Conservation (phyloP, 495 filamentous ascomycete species). For the Glarea lozoyensis region DNA sequence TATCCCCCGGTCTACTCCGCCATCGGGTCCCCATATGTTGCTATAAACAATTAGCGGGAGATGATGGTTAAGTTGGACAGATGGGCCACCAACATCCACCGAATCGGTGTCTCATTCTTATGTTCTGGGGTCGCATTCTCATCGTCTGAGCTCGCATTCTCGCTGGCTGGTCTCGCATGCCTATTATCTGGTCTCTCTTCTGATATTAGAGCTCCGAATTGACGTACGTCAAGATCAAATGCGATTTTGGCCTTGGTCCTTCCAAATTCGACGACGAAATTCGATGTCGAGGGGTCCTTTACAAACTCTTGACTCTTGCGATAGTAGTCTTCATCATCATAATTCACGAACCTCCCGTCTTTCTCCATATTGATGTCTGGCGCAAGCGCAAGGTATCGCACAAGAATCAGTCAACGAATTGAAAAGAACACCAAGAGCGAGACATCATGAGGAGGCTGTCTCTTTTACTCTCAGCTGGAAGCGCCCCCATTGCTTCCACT, state of each 20-base stretch:
- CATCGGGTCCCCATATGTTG: slow-evolving; percentile 72
- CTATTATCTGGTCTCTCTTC: too few species aligned
- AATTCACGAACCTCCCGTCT: slow-evolving; percentile 38
- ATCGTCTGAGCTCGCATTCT: too few species aligned
- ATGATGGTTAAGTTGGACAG: background rate
- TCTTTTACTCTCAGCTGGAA: too few species aligned
- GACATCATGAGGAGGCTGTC: too few species aligned
- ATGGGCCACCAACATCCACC: slow-evolving; percentile 57
- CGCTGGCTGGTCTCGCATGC: too few species aligned
- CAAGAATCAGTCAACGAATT: too few species aligned
- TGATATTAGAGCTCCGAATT: slow-evolving; percentile 35
- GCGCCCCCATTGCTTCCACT: too few species aligned
- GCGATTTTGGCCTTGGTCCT: slow-evolving; percentile 52
- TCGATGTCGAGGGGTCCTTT: slow-evolving; percentile 34
- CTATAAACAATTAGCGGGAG: slow-evolving; percentile 25
- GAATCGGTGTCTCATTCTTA: slow-evolving; percentile 23
- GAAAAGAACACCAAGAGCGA: too few species aligned
- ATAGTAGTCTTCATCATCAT: slow-evolving; percentile 44
- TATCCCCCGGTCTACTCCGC: too few species aligned
- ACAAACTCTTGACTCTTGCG: slow-evolving; percentile 27
- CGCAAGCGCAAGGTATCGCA: too few species aligned
- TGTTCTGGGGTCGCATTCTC: slow-evolving; percentile 18
- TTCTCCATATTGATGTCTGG: slow-evolving; percentile 8
- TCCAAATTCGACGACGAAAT: slow-evolving; percentile 69
- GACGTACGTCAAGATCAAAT: slow-evolving; percentile 40